Conservation (phyloP, 768 basidiomycete species). For the Hydnum rufescens region DNA sequence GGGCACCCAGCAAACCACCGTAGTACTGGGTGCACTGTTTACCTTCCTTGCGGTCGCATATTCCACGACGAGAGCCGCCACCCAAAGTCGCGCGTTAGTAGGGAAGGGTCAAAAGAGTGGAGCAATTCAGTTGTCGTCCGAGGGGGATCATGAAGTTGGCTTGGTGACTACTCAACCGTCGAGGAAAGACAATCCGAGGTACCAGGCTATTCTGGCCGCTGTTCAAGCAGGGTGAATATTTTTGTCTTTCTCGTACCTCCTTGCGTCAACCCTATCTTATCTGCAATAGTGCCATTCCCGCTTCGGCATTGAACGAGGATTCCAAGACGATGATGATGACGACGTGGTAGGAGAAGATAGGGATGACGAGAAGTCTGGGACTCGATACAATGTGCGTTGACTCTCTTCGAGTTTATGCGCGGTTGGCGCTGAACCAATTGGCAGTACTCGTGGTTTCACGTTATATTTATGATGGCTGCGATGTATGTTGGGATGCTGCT, state of each 20-base stretch:
- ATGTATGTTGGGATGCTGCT: constrained; percentile 98
- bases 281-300: constrained; percentile 74
- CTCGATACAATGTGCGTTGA: constrained; percentile 70
- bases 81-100: constrained; percentile 77
- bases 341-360: constrained; percentile 41
- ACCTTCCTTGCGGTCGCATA: constrained; percentile 98
- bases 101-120: constrained; percentile 45
- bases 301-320: constrained; percentile 70
- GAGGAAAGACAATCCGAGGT: constrained; percentile 67
- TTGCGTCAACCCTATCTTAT: constrained; percentile 1
- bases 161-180: constrained; percentile 71
- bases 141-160: constrained; percentile 44
- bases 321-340: constrained; percentile 30
- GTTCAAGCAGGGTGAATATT: constrained; percentile 77
- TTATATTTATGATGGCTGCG: constrained; percentile 85
- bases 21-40: constrained; percentile 80
- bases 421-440: constrained; percentile 6
- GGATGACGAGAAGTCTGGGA: constrained; percentile 87
- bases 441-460: constrained; percentile 96
- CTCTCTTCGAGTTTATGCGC: background rate
- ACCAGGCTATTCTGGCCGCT: constrained; percentile 86
- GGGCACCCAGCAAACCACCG: constrained; percentile 64
- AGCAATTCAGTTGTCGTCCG: constrained; percentile 40
- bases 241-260: background rate
- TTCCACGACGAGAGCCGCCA: constrained; percentile 89